phyloP scores from a whole-genome alignment of 2,329 filamentous ascomycete genomes.

The Monilinia fructigena region DNA sequence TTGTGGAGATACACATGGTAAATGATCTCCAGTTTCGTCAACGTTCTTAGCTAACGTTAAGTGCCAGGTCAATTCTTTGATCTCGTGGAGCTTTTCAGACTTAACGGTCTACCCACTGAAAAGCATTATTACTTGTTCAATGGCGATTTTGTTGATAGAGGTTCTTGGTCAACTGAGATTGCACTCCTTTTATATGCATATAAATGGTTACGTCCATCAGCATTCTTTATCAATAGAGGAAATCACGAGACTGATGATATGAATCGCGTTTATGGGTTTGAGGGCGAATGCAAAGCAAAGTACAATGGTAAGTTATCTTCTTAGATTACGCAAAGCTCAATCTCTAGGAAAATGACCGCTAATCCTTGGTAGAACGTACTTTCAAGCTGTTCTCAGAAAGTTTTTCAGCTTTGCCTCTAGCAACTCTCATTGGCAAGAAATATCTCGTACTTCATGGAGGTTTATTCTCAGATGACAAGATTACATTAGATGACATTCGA shows the following conservation, averaged over 20 bases:
- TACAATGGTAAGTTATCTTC: slow-evolving; percentile 73
- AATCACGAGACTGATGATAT: slow-evolving; percentile 99
- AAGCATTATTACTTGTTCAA: slow-evolving; percentile 97
- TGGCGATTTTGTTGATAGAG: slow-evolving; percentile 96
- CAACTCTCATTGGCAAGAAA: slow-evolving; percentile 86
- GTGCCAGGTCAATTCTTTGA: slow-evolving; percentile 91
- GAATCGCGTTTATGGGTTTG: slow-evolving; percentile 98
- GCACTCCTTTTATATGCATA: slow-evolving; percentile 90
- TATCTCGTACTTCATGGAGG: slow-evolving; percentile 93
- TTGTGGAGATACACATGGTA: slow-evolving; percentile 95
- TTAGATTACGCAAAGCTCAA: slow-evolving; percentile 33
- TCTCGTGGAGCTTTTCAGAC: slow-evolving; percentile 89
- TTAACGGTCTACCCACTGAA: slow-evolving; percentile 81
- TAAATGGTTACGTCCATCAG: slow-evolving; percentile 87
- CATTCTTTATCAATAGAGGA: slow-evolving; percentile 93
- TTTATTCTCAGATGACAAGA: slow-evolving; percentile 91
- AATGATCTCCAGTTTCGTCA: slow-evolving; percentile 34
- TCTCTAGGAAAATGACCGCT: not conserved
- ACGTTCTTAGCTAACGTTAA: not conserved
- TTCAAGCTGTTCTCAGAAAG: slow-evolving; percentile 99
- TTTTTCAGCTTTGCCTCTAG: slow-evolving; percentile 89
- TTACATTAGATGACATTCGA: slow-evolving; percentile 88
- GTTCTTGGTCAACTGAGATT: slow-evolving; percentile 98
- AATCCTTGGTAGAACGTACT: slow-evolving; percentile 49
- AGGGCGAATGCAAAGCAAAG: slow-evolving; percentile 97